phyloP scores from a whole-genome alignment of 2,329 filamentous ascomycete species.

The Stagonosporopsis vannaccii region DNA sequence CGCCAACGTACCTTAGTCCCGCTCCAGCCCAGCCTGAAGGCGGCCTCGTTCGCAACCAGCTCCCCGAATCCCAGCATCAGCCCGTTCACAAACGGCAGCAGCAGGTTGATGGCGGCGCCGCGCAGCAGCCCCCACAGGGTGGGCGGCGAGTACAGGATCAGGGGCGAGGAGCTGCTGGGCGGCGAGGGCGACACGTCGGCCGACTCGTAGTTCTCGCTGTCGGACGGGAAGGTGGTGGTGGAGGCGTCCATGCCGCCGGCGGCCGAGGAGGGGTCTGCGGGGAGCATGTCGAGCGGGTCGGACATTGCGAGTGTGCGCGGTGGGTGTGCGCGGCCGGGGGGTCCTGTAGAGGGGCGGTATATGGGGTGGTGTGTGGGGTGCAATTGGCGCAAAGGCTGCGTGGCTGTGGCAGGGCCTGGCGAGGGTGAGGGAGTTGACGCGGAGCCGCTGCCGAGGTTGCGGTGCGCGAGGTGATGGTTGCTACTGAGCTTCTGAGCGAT shows the following conservation, averaged over 20 bases:
- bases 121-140: constrained; percentile 85
- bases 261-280: constrained; percentile 47
- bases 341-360: too few species aligned
- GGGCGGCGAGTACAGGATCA: constrained; percentile 89
- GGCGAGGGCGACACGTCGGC: constrained; percentile 67
- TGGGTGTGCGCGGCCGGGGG: not conserved
- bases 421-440: not conserved
- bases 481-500: constrained; percentile 28
- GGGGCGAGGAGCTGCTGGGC: constrained; percentile 67
- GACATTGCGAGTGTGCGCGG: constrained; percentile 23
- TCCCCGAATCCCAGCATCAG: constrained; percentile 99
- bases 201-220: constrained; percentile 83
- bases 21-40: constrained; percentile 91
- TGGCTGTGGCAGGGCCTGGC: not conserved
- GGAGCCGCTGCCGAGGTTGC: constrained; percentile 6
- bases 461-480: not conserved
- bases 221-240: constrained; percentile 71
- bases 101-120: constrained; percentile 92
- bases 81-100: constrained; percentile 95
- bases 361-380: not conserved
- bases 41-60: constrained; percentile 93
- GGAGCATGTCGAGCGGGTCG: constrained; percentile 59
- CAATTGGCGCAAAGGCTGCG: not conserved
- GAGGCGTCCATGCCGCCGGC: constrained; percentile 67
- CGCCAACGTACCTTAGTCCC: constrained; percentile 78